These are phyloP conservation scores for Rubia peregrina DNA, from an alignment of 305 asterid genomes.

Conservation along the genomic window DNA sequence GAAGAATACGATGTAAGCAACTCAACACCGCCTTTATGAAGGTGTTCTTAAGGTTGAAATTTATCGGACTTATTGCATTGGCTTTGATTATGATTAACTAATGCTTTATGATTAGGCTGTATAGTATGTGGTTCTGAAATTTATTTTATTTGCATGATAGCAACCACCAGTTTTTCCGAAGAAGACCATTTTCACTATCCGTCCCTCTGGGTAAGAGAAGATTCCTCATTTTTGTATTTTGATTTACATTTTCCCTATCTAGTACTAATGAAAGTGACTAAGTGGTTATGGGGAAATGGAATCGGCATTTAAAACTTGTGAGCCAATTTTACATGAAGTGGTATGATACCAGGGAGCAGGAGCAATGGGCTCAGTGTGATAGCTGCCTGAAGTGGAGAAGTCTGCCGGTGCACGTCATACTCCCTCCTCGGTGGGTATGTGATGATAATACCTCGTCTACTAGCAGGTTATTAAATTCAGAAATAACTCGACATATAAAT, in stretches of 20 bases:
- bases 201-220: slow-evolving; percentile 68
- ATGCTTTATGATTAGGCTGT: slow-evolving; percentile 12
- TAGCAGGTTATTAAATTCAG: slow-evolving; percentile 37
- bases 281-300: not conserved
- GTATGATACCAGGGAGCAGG: slow-evolving; percentile 53
- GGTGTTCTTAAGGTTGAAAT: slow-evolving; percentile 6
- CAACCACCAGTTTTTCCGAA: slow-evolving; percentile 89
- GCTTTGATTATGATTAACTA: not conserved
- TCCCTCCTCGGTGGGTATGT: slow-evolving; percentile 88
- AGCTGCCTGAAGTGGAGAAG: slow-evolving; percentile 81
- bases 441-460: slow-evolving; percentile 49
- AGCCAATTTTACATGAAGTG: not conserved
- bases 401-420: slow-evolving; percentile 62
- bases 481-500: not conserved
- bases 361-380: slow-evolving; percentile 94
- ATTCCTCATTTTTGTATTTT: not conserved
- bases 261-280: not conserved
- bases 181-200: slow-evolving; percentile 62
- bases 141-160: slow-evolving; percentile 36
- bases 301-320: too few species aligned
- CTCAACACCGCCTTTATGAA: not conserved
- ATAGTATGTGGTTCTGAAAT: slow-evolving; percentile 16
- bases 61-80: not conserved
- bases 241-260: not conserved
- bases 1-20: slow-evolving; percentile 85